Base-by-base conservation (phyloP, 1,284 basidiomycete genomes). In the Ustilago sp. region DNA sequence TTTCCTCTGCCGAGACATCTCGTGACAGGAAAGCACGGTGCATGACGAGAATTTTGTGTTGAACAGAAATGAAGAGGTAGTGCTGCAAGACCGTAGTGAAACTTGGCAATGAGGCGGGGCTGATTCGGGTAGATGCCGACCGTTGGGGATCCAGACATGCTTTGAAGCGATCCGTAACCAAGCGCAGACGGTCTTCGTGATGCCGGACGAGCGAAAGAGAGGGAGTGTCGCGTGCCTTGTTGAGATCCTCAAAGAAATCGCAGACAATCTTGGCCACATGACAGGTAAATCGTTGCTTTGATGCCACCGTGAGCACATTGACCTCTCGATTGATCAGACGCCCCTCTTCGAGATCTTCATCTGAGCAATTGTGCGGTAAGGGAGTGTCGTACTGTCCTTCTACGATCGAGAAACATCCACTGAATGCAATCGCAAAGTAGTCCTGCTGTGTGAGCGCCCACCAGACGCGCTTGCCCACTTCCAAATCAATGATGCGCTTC, bases 361-460 rank as follows among this genome's bases (percentile, higher is more conserved):
- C 77, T 28, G 62, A 62, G 61, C 74, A 71, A 36, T 79, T 79
- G 58, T 73, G 67, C n/a, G 77, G 77, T 41, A 79, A 48, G 6
- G 77, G 77, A 15, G 77, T 77, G 36, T 79, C 77, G 59, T 79
- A 75, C 47, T 79, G 77, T 13, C 74, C 70, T 31, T 75, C 73
- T 8, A 73, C 65, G 51, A 79, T 72, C 15, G 68, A 75, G 50
- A 68, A 73, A 34, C 68, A 71, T 17, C 77, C 77, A 38, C 77
- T 71, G 56, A 77, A 79, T 2, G 77, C 74, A 19, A 79, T 79
- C 1, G 77, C 77, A 48, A 79, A 79, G 32, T 79, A 79, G 48
- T 77, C 77, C 39, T 79, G 77, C 56, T 79, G 77, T 4, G 71
- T 73, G 23, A 77, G 73, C 5, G 77, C 74, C 77, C 77, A 79